Conservation (phyloP, 1,284 basidiomycete genomes). For the Pascua sp. region DNA sequence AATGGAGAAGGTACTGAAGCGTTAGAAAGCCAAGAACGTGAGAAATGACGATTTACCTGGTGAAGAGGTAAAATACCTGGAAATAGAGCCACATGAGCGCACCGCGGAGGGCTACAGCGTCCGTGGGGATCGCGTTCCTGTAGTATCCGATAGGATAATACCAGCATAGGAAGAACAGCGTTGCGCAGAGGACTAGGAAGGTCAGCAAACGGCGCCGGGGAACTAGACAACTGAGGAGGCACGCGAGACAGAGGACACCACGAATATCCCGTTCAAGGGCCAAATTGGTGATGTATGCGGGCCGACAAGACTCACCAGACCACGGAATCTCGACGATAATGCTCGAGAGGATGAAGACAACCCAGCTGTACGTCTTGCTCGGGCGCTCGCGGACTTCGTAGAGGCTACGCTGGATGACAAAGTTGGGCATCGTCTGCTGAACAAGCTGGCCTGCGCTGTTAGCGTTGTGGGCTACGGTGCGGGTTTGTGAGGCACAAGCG, state of each 20-base stretch:
- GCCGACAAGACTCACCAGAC: constrained; percentile 53
- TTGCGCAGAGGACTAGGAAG: neutral
- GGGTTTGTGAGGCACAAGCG: too few relatives aligned
- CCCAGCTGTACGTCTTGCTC: constrained; percentile 79
- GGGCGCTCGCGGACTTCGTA: constrained; percentile 72
- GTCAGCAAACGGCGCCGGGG: too few relatives aligned
- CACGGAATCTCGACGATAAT: constrained; percentile 50
- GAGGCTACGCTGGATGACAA: constrained; percentile 55
- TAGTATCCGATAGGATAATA: constrained; percentile 51
- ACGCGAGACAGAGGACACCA: too few relatives aligned
- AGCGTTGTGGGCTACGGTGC: too few relatives aligned
- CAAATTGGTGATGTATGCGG: too few relatives aligned
- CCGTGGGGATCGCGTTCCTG: constrained; percentile 42
- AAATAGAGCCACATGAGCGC: constrained; percentile 46
- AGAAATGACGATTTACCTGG: constrained; percentile 14
- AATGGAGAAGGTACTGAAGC: constrained; percentile 41
- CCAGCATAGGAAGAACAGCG: constrained; percentile 50
- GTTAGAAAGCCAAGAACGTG: too few relatives aligned
- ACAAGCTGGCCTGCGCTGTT: constrained; percentile 35
- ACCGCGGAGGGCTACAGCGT: constrained; percentile 39
- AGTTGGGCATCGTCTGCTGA: constrained; percentile 51
- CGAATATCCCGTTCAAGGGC: too few relatives aligned
- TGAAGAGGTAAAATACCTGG: constrained; percentile 48
- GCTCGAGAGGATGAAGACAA: constrained; percentile 56
- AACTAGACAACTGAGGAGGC: too few relatives aligned